phyloP scores from a whole-genome alignment of 2,329 filamentous ascomycete genomes.

The Xylaria sp. region DNA sequence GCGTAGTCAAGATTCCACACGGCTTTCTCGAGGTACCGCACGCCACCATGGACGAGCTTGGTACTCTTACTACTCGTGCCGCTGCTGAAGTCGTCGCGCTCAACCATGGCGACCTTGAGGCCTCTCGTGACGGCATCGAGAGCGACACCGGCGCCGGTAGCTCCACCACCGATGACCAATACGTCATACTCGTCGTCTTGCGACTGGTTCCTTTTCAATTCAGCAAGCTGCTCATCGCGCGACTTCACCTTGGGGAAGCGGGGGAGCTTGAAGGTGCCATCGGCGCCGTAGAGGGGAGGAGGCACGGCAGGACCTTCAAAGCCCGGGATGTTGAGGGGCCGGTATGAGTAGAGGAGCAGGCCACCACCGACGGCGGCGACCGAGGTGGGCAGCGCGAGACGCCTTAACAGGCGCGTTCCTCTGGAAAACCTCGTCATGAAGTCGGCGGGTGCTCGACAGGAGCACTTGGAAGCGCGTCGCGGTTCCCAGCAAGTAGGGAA shows the following conservation, averaged over 20 bases:
- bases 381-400: constrained; percentile 57
- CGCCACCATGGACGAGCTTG: constrained; percentile 81
- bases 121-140: constrained; percentile 78
- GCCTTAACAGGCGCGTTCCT: constrained; percentile 53
- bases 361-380: constrained; percentile 56
- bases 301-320: constrained; percentile 75
- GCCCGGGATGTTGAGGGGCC: constrained; percentile 78
- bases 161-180: constrained; percentile 76
- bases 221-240: constrained; percentile 72
- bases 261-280: constrained; percentile 74
- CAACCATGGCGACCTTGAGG: constrained; percentile 76
- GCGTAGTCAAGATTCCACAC: constrained; percentile 80
- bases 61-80: constrained; percentile 81
- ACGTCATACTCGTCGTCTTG: constrained; percentile 71
- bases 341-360: constrained; percentile 66
- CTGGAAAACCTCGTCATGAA: constrained; percentile 49
- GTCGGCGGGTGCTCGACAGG: constrained; percentile 24
- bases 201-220: constrained; percentile 62
- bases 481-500: constrained; percentile 11
- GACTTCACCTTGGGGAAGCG: constrained; percentile 72
- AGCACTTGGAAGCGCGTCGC: constrained; percentile 18
- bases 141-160: constrained; percentile 76
- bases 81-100: constrained; percentile 78
- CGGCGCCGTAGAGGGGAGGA: constrained; percentile 75
- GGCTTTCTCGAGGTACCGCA: constrained; percentile 79